A percentile compares a stretch with the other conserved stretches of the same genome.
phyloP scores from a whole-genome alignment of 2,329 filamentous ascomycete species.

The Penicillium palitans region DNA sequence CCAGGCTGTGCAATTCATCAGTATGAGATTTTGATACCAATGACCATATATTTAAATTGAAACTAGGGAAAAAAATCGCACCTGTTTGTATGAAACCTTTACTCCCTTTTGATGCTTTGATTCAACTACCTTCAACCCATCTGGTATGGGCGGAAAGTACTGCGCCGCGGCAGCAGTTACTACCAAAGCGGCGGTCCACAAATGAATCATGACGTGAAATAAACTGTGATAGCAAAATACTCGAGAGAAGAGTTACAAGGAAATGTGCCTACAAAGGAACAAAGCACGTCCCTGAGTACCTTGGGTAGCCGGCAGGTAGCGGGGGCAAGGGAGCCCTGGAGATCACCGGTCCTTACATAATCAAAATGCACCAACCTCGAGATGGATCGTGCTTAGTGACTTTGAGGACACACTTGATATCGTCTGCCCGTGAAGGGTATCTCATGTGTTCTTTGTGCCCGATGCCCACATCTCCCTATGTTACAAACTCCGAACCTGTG shows the following conservation, averaged over 20 bases:
- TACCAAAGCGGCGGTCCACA: constrained; percentile 18
- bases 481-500: no score
- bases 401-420: no score
- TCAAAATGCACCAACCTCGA: no score
- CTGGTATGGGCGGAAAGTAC: constrained; percentile 45
- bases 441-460: no score
- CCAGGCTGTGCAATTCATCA: constrained; percentile 33
- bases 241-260: neutral
- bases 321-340: no score
- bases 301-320: no score
- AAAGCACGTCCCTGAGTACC: no score
- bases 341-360: no score
- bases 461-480: no score
- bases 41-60: neutral
- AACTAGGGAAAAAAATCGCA: constrained; percentile 18
- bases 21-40: neutral
- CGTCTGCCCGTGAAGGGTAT: no score
- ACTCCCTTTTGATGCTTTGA: constrained; percentile 47
- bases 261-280: no score
- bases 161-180: constrained; percentile 29
- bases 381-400: no score
- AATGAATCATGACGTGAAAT: neutral
- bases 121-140: constrained; percentile 43
- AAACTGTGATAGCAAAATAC: neutral
- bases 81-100: constrained; percentile 50